Conservation (phyloP, 768 basidiomycete species). For the Boletellus ananas region DNA sequence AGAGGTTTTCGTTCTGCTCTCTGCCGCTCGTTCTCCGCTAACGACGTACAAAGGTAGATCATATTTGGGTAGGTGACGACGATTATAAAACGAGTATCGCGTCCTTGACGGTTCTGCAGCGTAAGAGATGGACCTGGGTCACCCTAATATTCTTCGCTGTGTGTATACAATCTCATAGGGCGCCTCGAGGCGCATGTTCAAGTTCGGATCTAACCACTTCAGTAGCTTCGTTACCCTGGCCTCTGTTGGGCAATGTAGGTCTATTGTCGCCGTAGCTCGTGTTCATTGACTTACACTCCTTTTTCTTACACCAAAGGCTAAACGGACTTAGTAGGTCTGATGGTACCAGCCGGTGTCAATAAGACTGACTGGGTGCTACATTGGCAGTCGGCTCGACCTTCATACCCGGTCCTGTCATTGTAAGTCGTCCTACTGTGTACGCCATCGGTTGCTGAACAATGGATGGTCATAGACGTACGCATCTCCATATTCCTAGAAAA, state of each 20-base stretch:
- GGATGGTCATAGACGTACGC: not conserved
- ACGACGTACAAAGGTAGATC: not conserved
- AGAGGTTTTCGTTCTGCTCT: not conserved
- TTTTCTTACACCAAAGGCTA: not conserved
- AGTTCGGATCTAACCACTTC: not conserved
- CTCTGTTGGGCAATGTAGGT: slow-evolving; percentile 3
- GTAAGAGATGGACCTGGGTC: slow-evolving; percentile 1
- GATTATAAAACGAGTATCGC: not conserved
- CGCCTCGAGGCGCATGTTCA: not conserved
- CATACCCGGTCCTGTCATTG: not conserved
- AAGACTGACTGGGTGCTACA: not conserved
- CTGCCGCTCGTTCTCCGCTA: not conserved
- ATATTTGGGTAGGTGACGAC: not conserved
- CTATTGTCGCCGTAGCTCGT: not conserved
- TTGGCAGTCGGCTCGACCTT: slow-evolving; percentile 1
- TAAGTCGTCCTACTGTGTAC: not conserved
- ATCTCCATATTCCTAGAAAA: not conserved
- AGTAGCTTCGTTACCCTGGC: slow-evolving; percentile 4
- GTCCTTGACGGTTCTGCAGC: not conserved
- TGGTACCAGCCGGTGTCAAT: no score
- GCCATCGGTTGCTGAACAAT: not conserved
- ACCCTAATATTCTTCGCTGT: not conserved
- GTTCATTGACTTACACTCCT: no score
- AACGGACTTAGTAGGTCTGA: not conserved
- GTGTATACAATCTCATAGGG: not conserved